phyloP scores from a whole-genome alignment of 2,329 filamentous ascomycete genomes.

The Graphilbum sp. region DNA sequence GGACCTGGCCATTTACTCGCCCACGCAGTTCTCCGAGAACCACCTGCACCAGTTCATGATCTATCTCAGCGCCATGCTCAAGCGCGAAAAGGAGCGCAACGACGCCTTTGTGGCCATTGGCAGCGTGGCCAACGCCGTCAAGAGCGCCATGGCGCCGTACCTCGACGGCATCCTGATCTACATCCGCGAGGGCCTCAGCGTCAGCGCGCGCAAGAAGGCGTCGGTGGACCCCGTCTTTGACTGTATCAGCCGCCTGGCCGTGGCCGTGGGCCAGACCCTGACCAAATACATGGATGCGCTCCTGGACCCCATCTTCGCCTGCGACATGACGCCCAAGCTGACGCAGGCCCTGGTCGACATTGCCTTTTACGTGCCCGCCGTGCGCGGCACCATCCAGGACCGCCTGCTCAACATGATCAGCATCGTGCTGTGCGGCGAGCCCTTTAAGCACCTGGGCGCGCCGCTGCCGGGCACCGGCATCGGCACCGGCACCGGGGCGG shows the following conservation, averaged over 20 bases:
- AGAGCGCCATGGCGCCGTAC: slow-evolving; percentile 87
- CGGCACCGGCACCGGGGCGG: background rate
- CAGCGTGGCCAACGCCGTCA: slow-evolving; percentile 89
- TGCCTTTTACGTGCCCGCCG: slow-evolving; percentile 95
- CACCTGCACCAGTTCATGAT: slow-evolving; percentile 97
- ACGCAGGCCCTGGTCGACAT: slow-evolving; percentile 95
- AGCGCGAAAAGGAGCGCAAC: slow-evolving; percentile 87
- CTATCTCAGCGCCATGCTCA: slow-evolving; percentile 82
- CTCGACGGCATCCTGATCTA: slow-evolving; percentile 88
- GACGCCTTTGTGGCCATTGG: slow-evolving; percentile 92
- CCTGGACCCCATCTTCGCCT: slow-evolving; percentile 91
- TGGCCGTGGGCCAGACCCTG: slow-evolving; percentile 87
- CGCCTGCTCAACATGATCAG: slow-evolving; percentile 89
- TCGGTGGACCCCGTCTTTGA: slow-evolving; percentile 76
- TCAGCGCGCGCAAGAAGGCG: slow-evolving; percentile 53
- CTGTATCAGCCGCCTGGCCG: slow-evolving; percentile 90
- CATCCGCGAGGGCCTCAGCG: slow-evolving; percentile 75
- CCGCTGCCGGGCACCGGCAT: slow-evolving; percentile 29
- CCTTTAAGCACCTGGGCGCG: slow-evolving; percentile 83
- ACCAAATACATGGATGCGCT: slow-evolving; percentile 98
- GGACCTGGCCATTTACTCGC: slow-evolving; percentile 81
- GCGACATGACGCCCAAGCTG: slow-evolving; percentile 81
- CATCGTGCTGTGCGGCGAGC: slow-evolving; percentile 78
- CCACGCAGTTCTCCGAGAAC: slow-evolving; percentile 69
- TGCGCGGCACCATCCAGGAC: slow-evolving; percentile 85